A percentile compares a stretch with the other conserved stretches of the same genome.
phyloP scores from a whole-genome alignment of 2,329 filamentous ascomycete genomes.

The Elsinoe batatas region DNA sequence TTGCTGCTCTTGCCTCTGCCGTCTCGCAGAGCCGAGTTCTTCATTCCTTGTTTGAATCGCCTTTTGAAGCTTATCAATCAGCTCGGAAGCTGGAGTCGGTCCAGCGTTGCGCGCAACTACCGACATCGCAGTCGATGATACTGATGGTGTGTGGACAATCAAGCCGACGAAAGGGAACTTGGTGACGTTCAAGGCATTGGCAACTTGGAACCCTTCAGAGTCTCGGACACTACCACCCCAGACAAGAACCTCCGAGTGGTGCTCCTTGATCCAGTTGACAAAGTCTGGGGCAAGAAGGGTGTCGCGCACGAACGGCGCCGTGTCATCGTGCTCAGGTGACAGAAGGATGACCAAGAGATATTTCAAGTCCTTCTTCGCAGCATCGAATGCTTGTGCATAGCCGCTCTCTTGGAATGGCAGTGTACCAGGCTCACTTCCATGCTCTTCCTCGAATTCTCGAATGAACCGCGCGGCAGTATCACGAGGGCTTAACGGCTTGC shows the following conservation, averaged over 20 bases:
- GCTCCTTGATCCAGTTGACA: slow-evolving; percentile 61
- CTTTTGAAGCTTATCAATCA: slow-evolving; percentile 62
- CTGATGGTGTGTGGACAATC: slow-evolving; percentile 76
- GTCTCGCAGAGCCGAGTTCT: slow-evolving; percentile 63
- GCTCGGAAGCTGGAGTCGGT: slow-evolving; percentile 57
- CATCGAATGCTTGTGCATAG: slow-evolving; percentile 83
- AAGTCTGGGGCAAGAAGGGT: slow-evolving; percentile 72
- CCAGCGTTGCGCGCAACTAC: slow-evolving; percentile 72
- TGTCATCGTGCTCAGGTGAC: slow-evolving; percentile 93
- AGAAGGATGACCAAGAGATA: slow-evolving; percentile 82
- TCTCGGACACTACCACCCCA: slow-evolving; percentile 93
- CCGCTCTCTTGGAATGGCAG: slow-evolving; percentile 79
- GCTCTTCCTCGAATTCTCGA: slow-evolving; percentile 90
- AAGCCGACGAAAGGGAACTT: slow-evolving; percentile 86
- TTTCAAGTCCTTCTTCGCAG: slow-evolving; percentile 82
- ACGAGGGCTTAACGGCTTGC: slow-evolving; percentile 68
- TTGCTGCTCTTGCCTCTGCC: slow-evolving; percentile 68
- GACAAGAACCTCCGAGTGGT: slow-evolving; percentile 68
- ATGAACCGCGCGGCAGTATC: slow-evolving; percentile 85
- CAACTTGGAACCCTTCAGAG: slow-evolving; percentile 87
- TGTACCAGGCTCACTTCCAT: slow-evolving; percentile 51
- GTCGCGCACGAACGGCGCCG: slow-evolving; percentile 66
- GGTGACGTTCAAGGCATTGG: slow-evolving; percentile 75
- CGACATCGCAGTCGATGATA: slow-evolving; percentile 80
- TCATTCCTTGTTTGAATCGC: slow-evolving; percentile 68